Evolutionary conservation across 768 basidiomycete genomes (phyloP), one percentile per base, ranked within the genome.

Genomic region (Lentinula lateritia): DNA sequence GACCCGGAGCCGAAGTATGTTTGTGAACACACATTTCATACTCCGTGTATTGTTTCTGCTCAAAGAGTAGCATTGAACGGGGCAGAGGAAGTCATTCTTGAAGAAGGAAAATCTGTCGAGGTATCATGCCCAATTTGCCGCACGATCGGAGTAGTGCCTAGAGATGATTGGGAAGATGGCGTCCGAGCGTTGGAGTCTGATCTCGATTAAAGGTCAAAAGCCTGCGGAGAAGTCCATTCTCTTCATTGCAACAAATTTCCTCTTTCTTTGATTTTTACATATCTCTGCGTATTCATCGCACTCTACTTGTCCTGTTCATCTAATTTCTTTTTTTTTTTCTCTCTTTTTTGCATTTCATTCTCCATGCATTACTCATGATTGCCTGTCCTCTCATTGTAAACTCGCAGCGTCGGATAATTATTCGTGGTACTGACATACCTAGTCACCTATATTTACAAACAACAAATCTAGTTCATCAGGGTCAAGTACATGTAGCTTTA

Each of bases 91-190:
- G 72, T 70, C 58, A 71, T 76, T 50, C 66, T 70, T 1, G 71
- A 68, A 23, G 71, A 70, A 13, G 71, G 73, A 62, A 69, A 69
- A 13, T 67, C 68, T 20, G 83, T 90, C 0, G 84, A 88, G 68
- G 88, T 91, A n/a, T 82, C 83, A 16, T 92, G 91, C 70, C 86
- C 89, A 1, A 80, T 88, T 6, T 93, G 91, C 67, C 72, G 89
- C 52, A 79, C 80, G 42, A 76, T 77, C n/a, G 91, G 91, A 15
- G 76, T 72, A 60, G 79, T 92, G 18, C 75, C 77, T 39, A 79
- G 78, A 69, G 74, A 70, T 13, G 88, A 88, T 48, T 93, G 90
- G 90, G 76, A 80, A 23, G 61, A 61, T 23, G 61, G n/a, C 18
- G 50, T 52, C 9, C 32, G 59, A 39, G 50, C 59, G 8, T 50